Evolutionary conservation across 1,139 yeast genomes (phyloP).

Genomic region (Zygosaccharomyces pseudobailii): DNA sequence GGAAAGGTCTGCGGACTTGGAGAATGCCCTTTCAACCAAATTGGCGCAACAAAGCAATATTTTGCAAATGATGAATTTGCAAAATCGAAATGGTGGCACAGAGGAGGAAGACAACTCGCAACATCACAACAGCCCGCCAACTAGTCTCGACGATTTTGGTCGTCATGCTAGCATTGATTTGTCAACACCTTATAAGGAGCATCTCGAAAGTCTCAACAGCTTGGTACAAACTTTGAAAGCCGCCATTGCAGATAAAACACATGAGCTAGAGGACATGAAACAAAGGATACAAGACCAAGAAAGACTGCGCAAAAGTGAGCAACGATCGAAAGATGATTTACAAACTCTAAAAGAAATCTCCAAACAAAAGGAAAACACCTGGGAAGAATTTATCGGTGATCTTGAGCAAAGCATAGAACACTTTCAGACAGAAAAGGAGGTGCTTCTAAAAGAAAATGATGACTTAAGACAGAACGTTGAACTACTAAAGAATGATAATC

Average conservation of each 20-base stretch:
- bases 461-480: slow-evolving; percentile 32
- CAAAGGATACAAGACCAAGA: slow-evolving; percentile 21
- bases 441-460: slow-evolving; percentile 19
- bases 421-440: slow-evolving; percentile 27
- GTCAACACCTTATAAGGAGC: slow-evolving; percentile 19
- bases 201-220: slow-evolving; percentile 17
- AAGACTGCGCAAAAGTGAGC: slow-evolving; percentile 16
- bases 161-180: slow-evolving; percentile 31
- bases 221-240: slow-evolving; percentile 15
- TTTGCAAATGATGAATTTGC: slow-evolving; percentile 13
- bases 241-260: slow-evolving; percentile 17
- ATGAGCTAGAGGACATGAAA: slow-evolving; percentile 23
- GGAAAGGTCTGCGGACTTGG: slow-evolving; percentile 19
- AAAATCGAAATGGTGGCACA: not conserved
- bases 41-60: slow-evolving; percentile 22
- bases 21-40: slow-evolving; percentile 18
- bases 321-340: slow-evolving; percentile 17
- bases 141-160: slow-evolving; percentile 21
- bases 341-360: slow-evolving; percentile 17
- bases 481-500: slow-evolving; percentile 35
- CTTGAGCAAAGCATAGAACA: slow-evolving; percentile 34
- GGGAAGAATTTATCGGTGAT: slow-evolving; percentile 38
- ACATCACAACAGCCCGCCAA: not conserved
- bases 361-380: slow-evolving; percentile 31
- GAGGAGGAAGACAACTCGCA: not conserved